phyloP scores from a whole-genome alignment of 1,284 basidiomycete species.

The Ustilago bromivora region DNA sequence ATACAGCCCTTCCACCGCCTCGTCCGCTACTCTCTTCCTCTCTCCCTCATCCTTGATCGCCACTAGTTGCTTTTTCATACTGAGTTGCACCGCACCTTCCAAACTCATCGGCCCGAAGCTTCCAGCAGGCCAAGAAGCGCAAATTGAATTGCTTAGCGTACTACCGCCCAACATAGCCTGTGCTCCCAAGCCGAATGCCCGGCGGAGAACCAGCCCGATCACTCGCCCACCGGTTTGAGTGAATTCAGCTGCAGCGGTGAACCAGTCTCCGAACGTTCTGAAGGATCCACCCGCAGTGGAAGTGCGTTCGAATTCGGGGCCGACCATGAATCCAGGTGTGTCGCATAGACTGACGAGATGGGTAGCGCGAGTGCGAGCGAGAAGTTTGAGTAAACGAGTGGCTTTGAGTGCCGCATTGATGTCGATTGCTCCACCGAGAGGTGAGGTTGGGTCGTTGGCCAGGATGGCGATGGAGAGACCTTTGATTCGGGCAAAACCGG shows the following conservation, averaged over 20 bases:
- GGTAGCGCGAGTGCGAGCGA: conserved; percentile 32
- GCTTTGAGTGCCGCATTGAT: conserved; percentile 47
- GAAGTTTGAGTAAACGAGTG: conserved; percentile 43
- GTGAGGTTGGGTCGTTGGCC: conserved; percentile 46
- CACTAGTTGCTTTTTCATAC: conserved; percentile 52
- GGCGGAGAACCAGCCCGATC: conserved; percentile 38
- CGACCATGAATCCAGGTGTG: conserved; percentile 62
- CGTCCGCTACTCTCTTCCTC: conserved; percentile 25
- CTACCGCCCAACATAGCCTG: conserved; percentile 53
- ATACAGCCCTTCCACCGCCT: conserved; percentile 44
- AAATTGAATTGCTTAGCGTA: conserved; percentile 39
- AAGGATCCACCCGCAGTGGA: conserved; percentile 31
- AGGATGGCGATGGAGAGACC: conserved; percentile 46
- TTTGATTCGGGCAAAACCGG: conserved; percentile 41
- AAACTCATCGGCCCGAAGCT: conserved; percentile 49
- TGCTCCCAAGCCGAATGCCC: conserved; percentile 56
- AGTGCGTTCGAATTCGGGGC: conserved; percentile 37
- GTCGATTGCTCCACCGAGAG: conserved; percentile 57
- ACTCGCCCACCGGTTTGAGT: conserved; percentile 40
- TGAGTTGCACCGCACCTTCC: conserved; percentile 52
- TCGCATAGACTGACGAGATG: conserved; percentile 53
- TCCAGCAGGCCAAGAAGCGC: conserved; percentile 47
- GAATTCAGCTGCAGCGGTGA: conserved; percentile 38
- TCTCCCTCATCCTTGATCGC: conserved; percentile 30
- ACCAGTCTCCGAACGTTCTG: conserved; percentile 55